These are phyloP conservation scores for Adansonia grandidieri DNA, from an alignment of 441 rosid species.

Conservation along the genomic window DNA sequence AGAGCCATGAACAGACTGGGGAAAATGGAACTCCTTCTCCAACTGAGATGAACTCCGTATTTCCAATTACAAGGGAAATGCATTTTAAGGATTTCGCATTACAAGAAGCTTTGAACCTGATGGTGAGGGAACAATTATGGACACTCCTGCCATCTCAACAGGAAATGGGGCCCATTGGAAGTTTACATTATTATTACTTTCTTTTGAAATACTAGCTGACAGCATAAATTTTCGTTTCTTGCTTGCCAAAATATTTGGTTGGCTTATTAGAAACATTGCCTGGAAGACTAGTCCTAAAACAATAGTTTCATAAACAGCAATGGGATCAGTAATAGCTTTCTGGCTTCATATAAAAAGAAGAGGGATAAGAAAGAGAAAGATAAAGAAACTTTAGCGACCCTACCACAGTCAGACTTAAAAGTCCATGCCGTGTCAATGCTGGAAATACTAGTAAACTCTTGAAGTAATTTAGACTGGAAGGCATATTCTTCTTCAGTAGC, in stretches of 20 bases:
- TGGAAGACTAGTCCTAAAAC: constrained; percentile 54
- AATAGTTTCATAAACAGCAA: constrained; percentile 21
- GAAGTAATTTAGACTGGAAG: constrained; percentile 67
- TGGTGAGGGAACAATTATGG: constrained; percentile 78
- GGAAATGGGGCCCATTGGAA: constrained; percentile 91
- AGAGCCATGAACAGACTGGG: constrained; percentile 84
- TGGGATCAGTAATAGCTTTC: neutral
- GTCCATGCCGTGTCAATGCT: constrained; percentile 86
- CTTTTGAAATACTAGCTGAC: constrained; percentile 57
- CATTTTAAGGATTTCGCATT: constrained; percentile 75
- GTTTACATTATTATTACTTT: constrained; percentile 43
- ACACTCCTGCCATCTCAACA: constrained; percentile 72
- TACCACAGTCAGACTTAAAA: constrained; percentile 62
- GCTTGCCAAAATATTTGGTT: constrained; percentile 78
- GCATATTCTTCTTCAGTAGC: constrained; percentile 65
- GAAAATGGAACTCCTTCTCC: constrained; percentile 80
- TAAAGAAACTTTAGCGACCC: constrained; percentile 17
- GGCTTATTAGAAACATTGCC: constrained; percentile 82
- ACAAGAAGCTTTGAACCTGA: constrained; percentile 86
- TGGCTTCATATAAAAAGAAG: neutral
- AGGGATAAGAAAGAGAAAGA: neutral
- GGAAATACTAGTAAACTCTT: constrained; percentile 65
- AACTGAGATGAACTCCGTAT: constrained; percentile 76
- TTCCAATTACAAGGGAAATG: constrained; percentile 80
- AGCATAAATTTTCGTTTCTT: constrained; percentile 64